These are phyloP conservation scores for Moricandia moricandioides DNA, from an alignment of 345 rosid genomes.

Conservation along the genomic window DNA sequence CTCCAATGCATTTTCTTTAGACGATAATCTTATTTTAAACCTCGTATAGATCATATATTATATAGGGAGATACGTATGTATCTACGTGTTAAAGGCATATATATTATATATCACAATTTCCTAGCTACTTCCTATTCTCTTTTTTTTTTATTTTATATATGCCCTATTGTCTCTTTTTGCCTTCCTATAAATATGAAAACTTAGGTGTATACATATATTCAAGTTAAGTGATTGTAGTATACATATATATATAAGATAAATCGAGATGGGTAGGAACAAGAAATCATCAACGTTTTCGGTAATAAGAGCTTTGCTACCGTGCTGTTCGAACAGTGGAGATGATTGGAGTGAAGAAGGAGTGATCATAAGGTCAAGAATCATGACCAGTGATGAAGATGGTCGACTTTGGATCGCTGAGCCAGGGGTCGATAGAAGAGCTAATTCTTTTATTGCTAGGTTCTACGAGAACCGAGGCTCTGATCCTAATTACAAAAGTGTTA, in stretches of 20 bases:
- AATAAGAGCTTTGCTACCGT: constrained; percentile 48
- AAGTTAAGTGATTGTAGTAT: background rate
- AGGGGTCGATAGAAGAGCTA: constrained; percentile 66
- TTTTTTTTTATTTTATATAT: background rate
- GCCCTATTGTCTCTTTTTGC: constrained; percentile 22
- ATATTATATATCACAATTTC: constrained; percentile 15
- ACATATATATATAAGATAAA: background rate
- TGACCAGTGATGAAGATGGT: constrained; percentile 70
- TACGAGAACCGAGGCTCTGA: constrained; percentile 53
- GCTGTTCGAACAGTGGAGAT: constrained; percentile 54
- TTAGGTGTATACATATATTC: background rate
- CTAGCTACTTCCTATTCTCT: constrained; percentile 28
- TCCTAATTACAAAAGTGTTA: constrained; percentile 42
- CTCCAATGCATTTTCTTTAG: constrained; percentile 22
- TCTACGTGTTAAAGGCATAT: constrained; percentile 22
- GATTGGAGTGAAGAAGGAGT: constrained; percentile 56
- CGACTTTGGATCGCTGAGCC: constrained; percentile 76
- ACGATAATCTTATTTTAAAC: constrained; percentile 30
- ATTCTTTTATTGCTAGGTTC: constrained; percentile 66
- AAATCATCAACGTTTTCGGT: constrained; percentile 32
- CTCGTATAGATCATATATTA: constrained; percentile 32
- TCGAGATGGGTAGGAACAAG: constrained; percentile 31
- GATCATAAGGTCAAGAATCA: constrained; percentile 43
- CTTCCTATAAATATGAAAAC: constrained; percentile 25
- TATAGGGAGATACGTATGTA: constrained; percentile 11